Evolutionary conservation across 2,329 filamentous ascomycete species (phyloP), one percentile per base, ranked within the genome.

Genomic region (Talaromyces sp.): DNA sequence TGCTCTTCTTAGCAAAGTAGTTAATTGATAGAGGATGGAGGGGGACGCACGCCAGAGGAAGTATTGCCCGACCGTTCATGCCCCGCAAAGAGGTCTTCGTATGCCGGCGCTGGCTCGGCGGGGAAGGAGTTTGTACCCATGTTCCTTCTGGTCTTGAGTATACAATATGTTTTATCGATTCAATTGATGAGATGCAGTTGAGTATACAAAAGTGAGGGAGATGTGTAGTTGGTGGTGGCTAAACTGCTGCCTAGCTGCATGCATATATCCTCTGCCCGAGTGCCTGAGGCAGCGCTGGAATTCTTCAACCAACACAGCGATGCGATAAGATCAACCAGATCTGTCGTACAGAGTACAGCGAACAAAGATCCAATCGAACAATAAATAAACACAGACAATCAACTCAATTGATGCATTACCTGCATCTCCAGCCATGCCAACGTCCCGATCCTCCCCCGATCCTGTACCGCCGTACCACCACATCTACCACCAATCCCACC

Each of bases 51-150:
- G 17, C 61, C 61, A n/a, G 61, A 58, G 17, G 27, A 19, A 25
- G 51, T 29, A 22, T 63, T 63, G 17, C 25, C 17, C 5, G 60
- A 47, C n/a, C 60, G 17, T 3, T 34, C 31, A 11, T 62, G 47
- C 31, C 49, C 61, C 34, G 51, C 61, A 22, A 63, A 63, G 6
- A 63, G n/a, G 13, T 63, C 61, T 13, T 56, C 27, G 13, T 63
- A 63, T n/a, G 61, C 61, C 6, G 61, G 61, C 7, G 51, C 61
- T 4, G 51, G 15, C 5, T 63, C 61, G 19, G 25, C 31, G 22
- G 61, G 61, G 5, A 19, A 5, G 19, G 27, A 34, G 27, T 8
- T 43, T 43, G 36, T 63, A 8, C 61, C 59, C 25, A 58, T 68
- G 19, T 13, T 56, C 2, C 15, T 22, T 29, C 5, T 38, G 17